Evolutionary conservation across 2,329 filamentous ascomycete species (phyloP).

Genomic region (Calonectria pauciramosa): DNA sequence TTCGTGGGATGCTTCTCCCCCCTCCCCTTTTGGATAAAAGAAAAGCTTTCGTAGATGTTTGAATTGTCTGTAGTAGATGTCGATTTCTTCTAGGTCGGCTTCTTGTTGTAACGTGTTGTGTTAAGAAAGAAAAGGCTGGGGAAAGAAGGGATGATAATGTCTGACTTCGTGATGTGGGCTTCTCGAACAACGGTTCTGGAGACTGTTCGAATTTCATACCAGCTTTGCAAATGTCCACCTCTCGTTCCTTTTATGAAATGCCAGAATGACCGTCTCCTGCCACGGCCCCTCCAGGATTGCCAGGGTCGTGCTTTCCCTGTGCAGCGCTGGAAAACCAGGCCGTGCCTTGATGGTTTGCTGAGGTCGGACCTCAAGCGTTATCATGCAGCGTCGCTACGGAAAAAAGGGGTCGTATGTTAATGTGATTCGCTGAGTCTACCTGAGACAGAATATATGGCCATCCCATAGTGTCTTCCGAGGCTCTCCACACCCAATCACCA

Average conservation of each 20-base stretch:
- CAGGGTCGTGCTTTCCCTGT: neutral
- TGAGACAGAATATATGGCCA: neutral
- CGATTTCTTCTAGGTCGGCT: neutral
- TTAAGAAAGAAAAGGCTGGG: neutral
- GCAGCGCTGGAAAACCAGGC: neutral
- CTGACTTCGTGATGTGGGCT: neutral
- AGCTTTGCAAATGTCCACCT: neutral
- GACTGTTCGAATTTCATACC: neutral
- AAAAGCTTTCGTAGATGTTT: neutral
- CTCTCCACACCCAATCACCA: neutral
- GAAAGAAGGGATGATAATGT: neutral
- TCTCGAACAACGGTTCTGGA: neutral
- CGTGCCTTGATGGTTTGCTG: neutral
- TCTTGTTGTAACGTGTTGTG: neutral
- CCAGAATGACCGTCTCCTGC: neutral
- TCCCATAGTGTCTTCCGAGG: neutral
- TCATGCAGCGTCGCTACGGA: neutral
- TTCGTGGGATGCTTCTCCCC: neutral
- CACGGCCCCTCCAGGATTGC: neutral
- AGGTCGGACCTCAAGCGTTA: neutral
- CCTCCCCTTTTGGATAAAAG: neutral
- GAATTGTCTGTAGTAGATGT: neutral
- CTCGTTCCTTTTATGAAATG: constrained; percentile 4
- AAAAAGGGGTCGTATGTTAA: neutral
- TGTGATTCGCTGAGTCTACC: neutral